phyloP scores from a whole-genome alignment of 2,329 filamentous ascomycete species.

The Trichoderma aggressivum region DNA sequence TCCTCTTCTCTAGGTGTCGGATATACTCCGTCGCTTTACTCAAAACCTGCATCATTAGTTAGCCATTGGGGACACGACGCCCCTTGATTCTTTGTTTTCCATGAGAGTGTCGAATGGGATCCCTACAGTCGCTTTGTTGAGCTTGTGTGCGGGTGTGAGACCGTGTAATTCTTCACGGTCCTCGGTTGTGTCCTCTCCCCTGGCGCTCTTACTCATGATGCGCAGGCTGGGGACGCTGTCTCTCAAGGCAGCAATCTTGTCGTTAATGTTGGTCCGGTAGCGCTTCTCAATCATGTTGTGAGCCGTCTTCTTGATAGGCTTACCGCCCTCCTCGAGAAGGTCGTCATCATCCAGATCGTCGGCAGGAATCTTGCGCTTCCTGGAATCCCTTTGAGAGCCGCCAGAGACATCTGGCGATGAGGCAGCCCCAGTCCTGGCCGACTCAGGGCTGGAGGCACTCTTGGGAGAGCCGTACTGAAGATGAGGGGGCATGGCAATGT shows the following conservation, averaged over 20 bases:
- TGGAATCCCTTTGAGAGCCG: conserved; percentile 45
- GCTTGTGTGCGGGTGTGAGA: conserved; percentile 81
- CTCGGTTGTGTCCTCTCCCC: conserved; percentile 65
- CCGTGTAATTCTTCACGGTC: conserved; percentile 74
- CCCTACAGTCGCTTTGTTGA: conserved; percentile 89
- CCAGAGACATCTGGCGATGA: conserved; percentile 59
- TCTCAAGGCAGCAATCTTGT: conserved; percentile 89
- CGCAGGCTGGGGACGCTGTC: conserved; percentile 90
- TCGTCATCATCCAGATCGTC: conserved; percentile 48
- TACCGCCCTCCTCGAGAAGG: conserved; percentile 56
- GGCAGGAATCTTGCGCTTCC: conserved; percentile 69
- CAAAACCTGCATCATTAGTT: conserved; percentile 54
- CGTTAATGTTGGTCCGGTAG: conserved; percentile 93
- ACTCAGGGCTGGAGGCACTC: conserved; percentile 58
- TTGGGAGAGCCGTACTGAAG: conserved; percentile 58
- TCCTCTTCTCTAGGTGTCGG: conserved; percentile 85
- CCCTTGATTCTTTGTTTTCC: neutral
- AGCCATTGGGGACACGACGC: neutral
- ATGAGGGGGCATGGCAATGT: conserved; percentile 62
- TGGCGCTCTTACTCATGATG: conserved; percentile 71
- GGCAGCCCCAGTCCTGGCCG: conserved; percentile 43
- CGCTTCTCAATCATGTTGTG: conserved; percentile 99
- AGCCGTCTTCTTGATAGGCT: conserved; percentile 77
- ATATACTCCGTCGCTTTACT: conserved; percentile 98
- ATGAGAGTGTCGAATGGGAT: neutral